phyloP scores from a whole-genome alignment of 768 basidiomycete species.

The Holtermanniella nyarrowii region DNA sequence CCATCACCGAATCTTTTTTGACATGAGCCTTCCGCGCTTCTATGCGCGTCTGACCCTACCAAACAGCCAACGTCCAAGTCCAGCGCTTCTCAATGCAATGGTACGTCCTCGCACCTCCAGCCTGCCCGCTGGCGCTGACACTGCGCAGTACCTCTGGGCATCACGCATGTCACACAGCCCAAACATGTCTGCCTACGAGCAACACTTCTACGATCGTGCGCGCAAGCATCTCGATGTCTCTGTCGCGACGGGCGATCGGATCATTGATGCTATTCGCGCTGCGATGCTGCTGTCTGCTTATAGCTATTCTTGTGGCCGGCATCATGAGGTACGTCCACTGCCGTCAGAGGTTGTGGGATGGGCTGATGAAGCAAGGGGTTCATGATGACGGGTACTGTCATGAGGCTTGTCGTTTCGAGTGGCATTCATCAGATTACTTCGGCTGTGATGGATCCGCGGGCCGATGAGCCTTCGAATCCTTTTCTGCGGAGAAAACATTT shows the following conservation, averaged over 20 bases:
- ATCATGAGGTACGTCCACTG: conserved; percentile 21
- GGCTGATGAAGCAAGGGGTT: conserved; percentile 5
- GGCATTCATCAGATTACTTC: conserved; percentile 30
- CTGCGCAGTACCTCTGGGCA: conserved; percentile 28
- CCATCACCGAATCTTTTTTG: conserved; percentile 27
- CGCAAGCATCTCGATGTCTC: conserved; percentile 17
- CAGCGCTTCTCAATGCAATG: conserved; percentile 28
- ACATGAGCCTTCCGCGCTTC: conserved; percentile 32
- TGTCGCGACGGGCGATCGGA: conserved; percentile 18
- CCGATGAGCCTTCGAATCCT: conserved; percentile 12
- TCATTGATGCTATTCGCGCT: conserved; percentile 25
- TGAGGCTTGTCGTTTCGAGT: conserved; percentile 11
- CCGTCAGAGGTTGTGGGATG: conserved; percentile 20
- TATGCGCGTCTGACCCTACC: conserved; percentile 21
- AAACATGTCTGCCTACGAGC: conserved; percentile 13
- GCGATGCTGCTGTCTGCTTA: conserved; percentile 27
- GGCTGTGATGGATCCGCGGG: conserved; percentile 8
- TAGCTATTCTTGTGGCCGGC: conserved; percentile 20
- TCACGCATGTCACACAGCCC: conserved; percentile 24
- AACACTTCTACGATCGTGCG: conserved; percentile 16
- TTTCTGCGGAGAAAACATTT: conserved; percentile 18
- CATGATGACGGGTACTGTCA: conserved; percentile 2
- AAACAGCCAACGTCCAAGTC: conserved; percentile 22
- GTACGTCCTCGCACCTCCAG: conserved; percentile 7
- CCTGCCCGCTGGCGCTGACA: neutral